Evolutionary conservation across 2,329 filamentous ascomycete species (phyloP), one percentile per base, ranked within the genome.

Genomic region (Epichloe hybrida): DNA sequence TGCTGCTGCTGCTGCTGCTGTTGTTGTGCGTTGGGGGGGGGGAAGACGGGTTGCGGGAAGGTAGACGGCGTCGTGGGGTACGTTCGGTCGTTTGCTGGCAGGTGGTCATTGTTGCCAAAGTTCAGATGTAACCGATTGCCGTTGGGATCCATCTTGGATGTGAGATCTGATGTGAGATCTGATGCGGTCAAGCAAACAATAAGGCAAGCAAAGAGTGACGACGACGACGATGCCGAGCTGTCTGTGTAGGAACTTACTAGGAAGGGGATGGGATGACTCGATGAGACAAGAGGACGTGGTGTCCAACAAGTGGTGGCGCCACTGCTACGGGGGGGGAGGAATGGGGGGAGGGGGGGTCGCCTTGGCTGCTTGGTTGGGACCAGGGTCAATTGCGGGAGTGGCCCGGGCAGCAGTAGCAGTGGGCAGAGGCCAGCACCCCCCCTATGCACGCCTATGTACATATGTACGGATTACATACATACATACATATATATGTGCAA

Each of bases 41-140:
- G 35, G 15, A 44, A 36, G 51, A 37, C 27, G 51, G 37, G 49
- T 63, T 61, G 48, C 31, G 48, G 48, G 35, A 97, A 97, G 53
- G 90, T 95, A 57, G 91, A 96, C 49, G 91, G 91, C 9, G 91
- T 96, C 49, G 91, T 89, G 59, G 85, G 86, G 74, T 87, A 89
- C 58, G 81, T 74, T 64, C 84, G 77, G 66, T 84, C 84, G 66
- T 74, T 76, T 61, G 68, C 61, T 51, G 79, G 69, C 54, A 81
- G 76, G 61, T 81, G 80, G 59, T 83, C 79, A 67, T 80, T 81
- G 67, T 77, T 83, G 63, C 73, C 76, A 59, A 83, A 79, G 68
- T 84, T 84, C 63, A 86, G 75, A 63, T 79, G 76, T 51, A 85
- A 74, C 52, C 79, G 76, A 57, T 79, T 79, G 62, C 81, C 81